Conservation (phyloP, 495 filamentous ascomycete species). For the Tuber indicum region DNA sequence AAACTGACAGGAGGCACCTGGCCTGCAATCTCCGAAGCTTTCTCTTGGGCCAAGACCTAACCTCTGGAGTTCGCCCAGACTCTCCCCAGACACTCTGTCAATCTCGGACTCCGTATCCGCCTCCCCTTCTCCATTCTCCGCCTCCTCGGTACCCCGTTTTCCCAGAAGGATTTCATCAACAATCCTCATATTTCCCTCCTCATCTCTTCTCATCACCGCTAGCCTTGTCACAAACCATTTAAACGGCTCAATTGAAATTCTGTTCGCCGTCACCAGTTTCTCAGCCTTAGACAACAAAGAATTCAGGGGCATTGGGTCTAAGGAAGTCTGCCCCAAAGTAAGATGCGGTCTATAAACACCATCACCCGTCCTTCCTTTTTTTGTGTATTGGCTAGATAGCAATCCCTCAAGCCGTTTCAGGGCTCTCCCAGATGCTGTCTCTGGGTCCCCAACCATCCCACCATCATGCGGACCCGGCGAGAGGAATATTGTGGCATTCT, state of each 20-base stretch:
- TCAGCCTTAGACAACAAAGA: slow-evolving; percentile 48
- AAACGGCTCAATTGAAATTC: slow-evolving; percentile 13
- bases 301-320: slow-evolving; percentile 41
- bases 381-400: slow-evolving; percentile 33
- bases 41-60: background rate
- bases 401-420: slow-evolving; percentile 24
- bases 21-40: background rate
- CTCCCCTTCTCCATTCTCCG: slow-evolving; percentile 7
- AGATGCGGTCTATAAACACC: slow-evolving; percentile 46
- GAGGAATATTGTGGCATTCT: slow-evolving; percentile 48
- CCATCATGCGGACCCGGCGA: slow-evolving; percentile 30
- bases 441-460: slow-evolving; percentile 16
- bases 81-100: background rate
- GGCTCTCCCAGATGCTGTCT: slow-evolving; percentile 22
- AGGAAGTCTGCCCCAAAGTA: slow-evolving; percentile 52
- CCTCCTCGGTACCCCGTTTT: slow-evolving; percentile 15
- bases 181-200: slow-evolving; percentile 47
- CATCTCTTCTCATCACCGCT: slow-evolving; percentile 48
- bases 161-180: slow-evolving; percentile 38
- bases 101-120: slow-evolving; percentile 8
- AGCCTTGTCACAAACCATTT: slow-evolving; percentile 47
- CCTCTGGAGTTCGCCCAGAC: background rate
- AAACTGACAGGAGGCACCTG: slow-evolving; percentile 10
- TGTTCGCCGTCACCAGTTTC: slow-evolving; percentile 36
- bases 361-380: slow-evolving; percentile 18